phyloP scores from a whole-genome alignment of 1,284 basidiomycete genomes.

The Heterobasidion parviporum region DNA sequence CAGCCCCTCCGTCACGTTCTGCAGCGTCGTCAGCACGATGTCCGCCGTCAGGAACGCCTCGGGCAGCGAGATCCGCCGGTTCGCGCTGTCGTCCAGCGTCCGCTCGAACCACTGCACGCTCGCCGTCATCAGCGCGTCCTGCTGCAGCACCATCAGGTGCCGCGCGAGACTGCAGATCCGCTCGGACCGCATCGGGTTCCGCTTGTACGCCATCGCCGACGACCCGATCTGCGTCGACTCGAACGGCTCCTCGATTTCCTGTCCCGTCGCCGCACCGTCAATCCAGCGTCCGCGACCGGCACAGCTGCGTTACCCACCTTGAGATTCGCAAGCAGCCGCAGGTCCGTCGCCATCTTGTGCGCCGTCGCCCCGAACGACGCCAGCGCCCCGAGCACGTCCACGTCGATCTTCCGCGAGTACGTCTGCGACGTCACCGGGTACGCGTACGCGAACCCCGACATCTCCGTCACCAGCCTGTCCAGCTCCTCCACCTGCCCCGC shows the following conservation, averaged over 20 bases:
- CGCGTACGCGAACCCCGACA: constrained; percentile 89
- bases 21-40: constrained; percentile 90
- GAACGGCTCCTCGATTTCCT: constrained; percentile 98
- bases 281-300: background rate
- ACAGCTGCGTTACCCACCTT: constrained; percentile 43
- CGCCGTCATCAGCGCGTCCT: constrained; percentile 89
- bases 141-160: constrained; percentile 88
- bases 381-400: constrained; percentile 86
- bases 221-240: constrained; percentile 99
- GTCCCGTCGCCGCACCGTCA: background rate
- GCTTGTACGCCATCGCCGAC: constrained; percentile 99
- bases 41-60: constrained; percentile 98
- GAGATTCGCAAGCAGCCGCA: constrained; percentile 85
- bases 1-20: constrained; percentile 95
- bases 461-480: constrained; percentile 82
- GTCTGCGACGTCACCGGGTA: constrained; percentile 99
- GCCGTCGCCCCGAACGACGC: constrained; percentile 92
- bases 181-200: constrained; percentile 99
- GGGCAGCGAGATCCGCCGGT: constrained; percentile 91
- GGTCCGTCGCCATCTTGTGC: constrained; percentile 97
- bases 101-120: constrained; percentile 96
- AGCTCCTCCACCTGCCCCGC: constrained; percentile 72
- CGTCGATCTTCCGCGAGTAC: constrained; percentile 96
- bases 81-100: constrained; percentile 94
- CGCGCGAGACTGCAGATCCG: constrained; percentile 92